Conservation (phyloP, 352 stramenopile genomes). For the Plasmopara halstedii region DNA sequence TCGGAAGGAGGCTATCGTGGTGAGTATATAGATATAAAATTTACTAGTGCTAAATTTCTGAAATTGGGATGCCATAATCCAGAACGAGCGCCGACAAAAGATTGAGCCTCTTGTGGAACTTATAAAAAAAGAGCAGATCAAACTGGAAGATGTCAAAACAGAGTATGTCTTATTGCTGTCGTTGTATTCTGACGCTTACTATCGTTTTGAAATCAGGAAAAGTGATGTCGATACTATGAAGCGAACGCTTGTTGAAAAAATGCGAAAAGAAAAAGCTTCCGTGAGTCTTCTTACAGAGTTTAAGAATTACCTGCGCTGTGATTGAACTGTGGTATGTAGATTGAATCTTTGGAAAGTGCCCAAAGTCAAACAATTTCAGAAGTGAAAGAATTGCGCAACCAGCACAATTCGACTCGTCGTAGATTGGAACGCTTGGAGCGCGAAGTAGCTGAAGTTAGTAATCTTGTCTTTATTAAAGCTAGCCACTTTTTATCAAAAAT, state of each 20-base stretch:
- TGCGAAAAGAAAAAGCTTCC: constrained; percentile 58
- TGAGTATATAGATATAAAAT: constrained; percentile 17
- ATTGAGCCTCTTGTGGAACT: constrained; percentile 57
- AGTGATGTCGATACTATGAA: constrained; percentile 37
- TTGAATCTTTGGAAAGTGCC: constrained; percentile 52
- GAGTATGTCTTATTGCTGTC: constrained; percentile 38
- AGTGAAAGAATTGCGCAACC: constrained; percentile 59
- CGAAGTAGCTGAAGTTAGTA: constrained; percentile 41
- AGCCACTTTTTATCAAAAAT: not conserved
- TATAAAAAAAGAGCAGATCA: constrained; percentile 60
- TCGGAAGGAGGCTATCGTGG: constrained; percentile 62
- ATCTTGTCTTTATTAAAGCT: not conserved
- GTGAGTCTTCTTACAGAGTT: constrained; percentile 9
- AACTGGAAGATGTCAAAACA: constrained; percentile 46
- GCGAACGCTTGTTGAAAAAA: constrained; percentile 45
- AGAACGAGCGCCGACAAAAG: constrained; percentile 62
- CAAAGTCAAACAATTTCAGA: constrained; percentile 66
- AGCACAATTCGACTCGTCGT: constrained; percentile 51
- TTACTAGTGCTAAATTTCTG: not conserved
- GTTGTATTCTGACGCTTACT: not conserved
- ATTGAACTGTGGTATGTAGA: constrained; percentile 20
- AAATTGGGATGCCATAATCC: not conserved
- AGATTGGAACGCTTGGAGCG: constrained; percentile 65
- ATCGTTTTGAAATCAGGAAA: constrained; percentile 29
- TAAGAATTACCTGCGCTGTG: not conserved